A percentile compares a stretch with the other conserved stretches of the same genome.
Conservation (phyloP, 108 stramenopile genomes). For the Craspedostauros australis region DNA sequence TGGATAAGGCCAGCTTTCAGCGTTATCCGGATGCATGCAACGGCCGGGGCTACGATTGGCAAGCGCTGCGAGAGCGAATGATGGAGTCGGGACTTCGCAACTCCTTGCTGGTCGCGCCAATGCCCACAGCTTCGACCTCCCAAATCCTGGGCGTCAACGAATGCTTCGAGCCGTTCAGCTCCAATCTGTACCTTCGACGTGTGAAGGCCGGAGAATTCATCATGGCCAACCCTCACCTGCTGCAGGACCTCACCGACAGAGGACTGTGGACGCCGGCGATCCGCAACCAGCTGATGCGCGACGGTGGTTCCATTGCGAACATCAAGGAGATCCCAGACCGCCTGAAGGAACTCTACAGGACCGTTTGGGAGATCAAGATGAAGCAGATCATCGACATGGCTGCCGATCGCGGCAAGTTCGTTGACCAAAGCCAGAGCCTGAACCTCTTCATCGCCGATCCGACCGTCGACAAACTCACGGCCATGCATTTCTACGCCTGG, state of each 20-base stretch:
- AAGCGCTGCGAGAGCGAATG: conserved; percentile 63
- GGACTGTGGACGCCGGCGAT: conserved; percentile 91
- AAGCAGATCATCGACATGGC: conserved; percentile 93
- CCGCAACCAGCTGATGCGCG: conserved; percentile 91
- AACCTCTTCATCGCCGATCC: conserved; percentile 96
- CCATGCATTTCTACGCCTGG: conserved; percentile 99
- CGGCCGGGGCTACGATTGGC: conserved; percentile 84
- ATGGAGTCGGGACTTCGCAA: conserved; percentile 80
- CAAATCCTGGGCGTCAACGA: conserved; percentile 98
- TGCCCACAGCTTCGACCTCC: conserved; percentile 98
- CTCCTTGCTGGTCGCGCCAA: conserved; percentile 93
- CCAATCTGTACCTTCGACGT: conserved; percentile 92
- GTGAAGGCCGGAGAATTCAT: conserved; percentile 98
- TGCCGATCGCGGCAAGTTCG: conserved; percentile 93
- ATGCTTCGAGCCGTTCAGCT: conserved; percentile 95
- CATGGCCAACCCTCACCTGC: conserved; percentile 92
- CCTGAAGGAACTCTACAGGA: conserved; percentile 94
- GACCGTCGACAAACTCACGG: conserved; percentile 85
- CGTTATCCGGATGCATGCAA: conserved; percentile 25
- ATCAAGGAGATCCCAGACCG: conserved; percentile 69
- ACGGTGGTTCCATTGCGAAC: conserved; percentile 85
- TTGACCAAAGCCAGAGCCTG: conserved; percentile 95
- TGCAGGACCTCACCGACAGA: conserved; percentile 89
- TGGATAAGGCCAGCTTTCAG: background rate
- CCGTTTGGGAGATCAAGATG: conserved; percentile 98